Evolutionary conservation across 2,329 filamentous ascomycete species (phyloP).

Genomic region (Reticulascus tulasneorum): DNA sequence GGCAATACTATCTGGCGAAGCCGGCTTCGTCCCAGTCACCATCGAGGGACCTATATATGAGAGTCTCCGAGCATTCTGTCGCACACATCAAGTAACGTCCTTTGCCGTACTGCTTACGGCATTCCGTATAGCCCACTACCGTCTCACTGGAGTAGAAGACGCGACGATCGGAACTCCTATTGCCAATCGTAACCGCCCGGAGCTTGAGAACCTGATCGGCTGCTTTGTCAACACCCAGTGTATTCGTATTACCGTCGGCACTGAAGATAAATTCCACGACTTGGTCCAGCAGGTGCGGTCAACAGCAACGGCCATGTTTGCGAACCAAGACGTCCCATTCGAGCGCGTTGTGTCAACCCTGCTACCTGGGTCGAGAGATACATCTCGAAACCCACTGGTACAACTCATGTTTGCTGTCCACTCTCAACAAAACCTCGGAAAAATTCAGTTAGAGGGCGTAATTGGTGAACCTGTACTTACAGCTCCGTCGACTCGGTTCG

Average conservation of each 20-base stretch:
- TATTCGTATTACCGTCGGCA: constrained; percentile 9
- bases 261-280: background rate
- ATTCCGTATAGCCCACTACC: too few relatives aligned
- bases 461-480: constrained; percentile 1
- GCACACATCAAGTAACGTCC: too few relatives aligned
- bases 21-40: too few relatives aligned
- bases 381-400: constrained; percentile 3
- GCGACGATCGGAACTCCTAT: constrained; percentile 13
- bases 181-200: constrained; percentile 7
- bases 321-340: constrained; percentile 17
- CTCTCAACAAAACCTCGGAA: background rate
- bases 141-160: too few relatives aligned
- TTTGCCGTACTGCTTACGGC: too few relatives aligned
- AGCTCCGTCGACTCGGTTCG: constrained; percentile 3
- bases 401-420: constrained; percentile 6
- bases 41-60: too few relatives aligned
- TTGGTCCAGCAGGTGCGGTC: background rate
- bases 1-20: too few relatives aligned
- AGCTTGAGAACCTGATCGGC: constrained; percentile 13
- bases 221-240: constrained; percentile 22
- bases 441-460: background rate
- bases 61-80: too few relatives aligned
- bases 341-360: constrained; percentile 1
- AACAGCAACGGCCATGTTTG: constrained; percentile 7
- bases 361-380: constrained; percentile 1